phyloP scores from a whole-genome alignment of 352 stramenopile genomes.

The Phytophthora pinifolia region DNA sequence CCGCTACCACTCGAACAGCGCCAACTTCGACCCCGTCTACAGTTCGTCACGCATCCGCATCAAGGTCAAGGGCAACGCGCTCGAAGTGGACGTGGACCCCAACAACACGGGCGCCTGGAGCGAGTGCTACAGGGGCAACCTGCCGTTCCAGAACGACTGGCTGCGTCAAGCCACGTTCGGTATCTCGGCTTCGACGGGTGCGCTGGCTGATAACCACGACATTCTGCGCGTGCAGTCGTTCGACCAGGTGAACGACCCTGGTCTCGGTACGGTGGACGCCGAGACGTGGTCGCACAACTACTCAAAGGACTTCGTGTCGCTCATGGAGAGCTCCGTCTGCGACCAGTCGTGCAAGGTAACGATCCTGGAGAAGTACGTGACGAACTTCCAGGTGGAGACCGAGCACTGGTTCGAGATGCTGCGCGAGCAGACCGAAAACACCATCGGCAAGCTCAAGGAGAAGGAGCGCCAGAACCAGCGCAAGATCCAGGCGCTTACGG shows the following conservation, averaged over 20 bases:
- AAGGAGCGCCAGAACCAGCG: constrained; percentile 72
- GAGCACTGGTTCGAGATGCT: constrained; percentile 87
- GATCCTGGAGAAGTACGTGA: constrained; percentile 80
- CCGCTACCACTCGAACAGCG: constrained; percentile 74
- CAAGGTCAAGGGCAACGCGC: constrained; percentile 50
- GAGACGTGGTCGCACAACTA: constrained; percentile 84
- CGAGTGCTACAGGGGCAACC: constrained; percentile 61
- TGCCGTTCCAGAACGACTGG: constrained; percentile 74
- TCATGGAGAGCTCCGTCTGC: constrained; percentile 59
- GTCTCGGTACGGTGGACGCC: constrained; percentile 54
- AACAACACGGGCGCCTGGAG: constrained; percentile 55
- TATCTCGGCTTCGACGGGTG: constrained; percentile 74
- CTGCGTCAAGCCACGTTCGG: constrained; percentile 61
- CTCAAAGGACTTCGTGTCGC: constrained; percentile 76
- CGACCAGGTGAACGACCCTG: constrained; percentile 58
- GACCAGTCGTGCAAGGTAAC: constrained; percentile 82
- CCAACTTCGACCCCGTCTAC: constrained; percentile 69
- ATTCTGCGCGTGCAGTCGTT: constrained; percentile 68
- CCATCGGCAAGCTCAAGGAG: constrained; percentile 67
- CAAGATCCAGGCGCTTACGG: constrained; percentile 70
- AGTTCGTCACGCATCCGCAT: constrained; percentile 68
- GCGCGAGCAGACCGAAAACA: constrained; percentile 77
- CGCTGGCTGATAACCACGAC: constrained; percentile 84
- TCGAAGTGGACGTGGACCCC: constrained; percentile 69
- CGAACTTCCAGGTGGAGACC: constrained; percentile 81